phyloP scores from a whole-genome alignment of 2,329 filamentous ascomycete species.

The Ophiocordyceps camponoti-leonardi region DNA sequence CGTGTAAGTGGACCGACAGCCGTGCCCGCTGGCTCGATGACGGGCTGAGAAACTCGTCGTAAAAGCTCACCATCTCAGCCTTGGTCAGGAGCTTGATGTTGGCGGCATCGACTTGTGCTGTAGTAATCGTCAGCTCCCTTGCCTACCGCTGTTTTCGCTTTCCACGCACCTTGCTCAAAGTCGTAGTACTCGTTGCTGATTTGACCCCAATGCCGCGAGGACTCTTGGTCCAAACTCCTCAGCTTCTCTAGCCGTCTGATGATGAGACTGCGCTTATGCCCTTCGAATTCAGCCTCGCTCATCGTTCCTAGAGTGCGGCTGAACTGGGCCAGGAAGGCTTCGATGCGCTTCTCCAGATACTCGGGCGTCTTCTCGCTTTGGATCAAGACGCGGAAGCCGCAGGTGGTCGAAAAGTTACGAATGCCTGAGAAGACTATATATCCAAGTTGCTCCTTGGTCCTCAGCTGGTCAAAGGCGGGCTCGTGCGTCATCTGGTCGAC shows the following conservation, averaged over 20 bases:
- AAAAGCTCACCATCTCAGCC: slow-evolving; percentile 65
- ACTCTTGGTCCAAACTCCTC: slow-evolving; percentile 83
- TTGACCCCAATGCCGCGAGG: slow-evolving; percentile 65
- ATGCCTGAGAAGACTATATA: slow-evolving; percentile 87
- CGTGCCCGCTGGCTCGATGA: slow-evolving; percentile 61
- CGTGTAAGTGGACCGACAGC: slow-evolving; percentile 65
- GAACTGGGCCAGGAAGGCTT: slow-evolving; percentile 61
- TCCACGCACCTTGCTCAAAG: slow-evolving; percentile 57
- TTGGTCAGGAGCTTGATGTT: slow-evolving; percentile 62
- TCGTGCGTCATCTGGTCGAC: slow-evolving; percentile 85
- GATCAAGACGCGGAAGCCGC: slow-evolving; percentile 77
- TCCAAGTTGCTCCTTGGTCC: slow-evolving; percentile 93
- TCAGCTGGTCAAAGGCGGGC: slow-evolving; percentile 82
- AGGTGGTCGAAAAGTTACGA: slow-evolving; percentile 54
- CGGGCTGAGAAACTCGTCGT: slow-evolving; percentile 56
- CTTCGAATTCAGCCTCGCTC: slow-evolving; percentile 71
- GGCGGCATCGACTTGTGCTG: slow-evolving; percentile 60
- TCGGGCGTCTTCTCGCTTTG: slow-evolving; percentile 77
- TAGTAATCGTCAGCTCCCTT: not conserved
- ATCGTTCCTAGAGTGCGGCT: slow-evolving; percentile 52
- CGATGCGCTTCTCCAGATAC: slow-evolving; percentile 77
- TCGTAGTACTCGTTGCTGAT: slow-evolving; percentile 78
- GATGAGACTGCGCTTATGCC: slow-evolving; percentile 77
- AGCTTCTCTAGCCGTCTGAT: slow-evolving; percentile 77
- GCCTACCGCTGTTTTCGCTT: too few species aligned